These are phyloP conservation scores for Leccinum pachyderme DNA, from an alignment of 1,284 basidiomycete genomes.

Conservation along the genomic window DNA sequence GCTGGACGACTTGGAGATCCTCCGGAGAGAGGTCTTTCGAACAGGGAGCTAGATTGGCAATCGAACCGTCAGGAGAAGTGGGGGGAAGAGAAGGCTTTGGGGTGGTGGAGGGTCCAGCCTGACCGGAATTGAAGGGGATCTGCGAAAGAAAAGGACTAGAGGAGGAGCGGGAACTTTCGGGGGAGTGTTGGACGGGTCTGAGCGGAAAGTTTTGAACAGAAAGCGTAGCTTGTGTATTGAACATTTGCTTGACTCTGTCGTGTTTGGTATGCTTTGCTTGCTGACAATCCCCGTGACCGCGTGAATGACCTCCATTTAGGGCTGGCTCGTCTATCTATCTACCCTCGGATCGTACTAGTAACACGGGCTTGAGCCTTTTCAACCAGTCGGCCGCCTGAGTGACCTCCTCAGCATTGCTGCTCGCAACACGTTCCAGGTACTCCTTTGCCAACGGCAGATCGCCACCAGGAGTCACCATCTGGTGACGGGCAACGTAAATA, in stretches of 20 bases:
- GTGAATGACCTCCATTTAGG: constrained; percentile 38
- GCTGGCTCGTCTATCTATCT: constrained; percentile 30
- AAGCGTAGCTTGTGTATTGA: constrained; percentile 44
- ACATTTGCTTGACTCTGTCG: constrained; percentile 60
- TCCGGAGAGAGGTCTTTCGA: constrained; percentile 29
- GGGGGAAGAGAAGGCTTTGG: constrained; percentile 30
- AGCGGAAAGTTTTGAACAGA: constrained; percentile 33
- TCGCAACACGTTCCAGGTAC: constrained; percentile 70
- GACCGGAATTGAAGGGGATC: constrained; percentile 21
- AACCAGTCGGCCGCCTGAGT: constrained; percentile 60
- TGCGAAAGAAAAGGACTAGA: constrained; percentile 7
- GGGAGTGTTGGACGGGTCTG: constrained; percentile 14
- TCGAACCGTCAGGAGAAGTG: constrained; percentile 10
- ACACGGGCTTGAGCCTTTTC: constrained; percentile 48
- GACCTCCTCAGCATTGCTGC: constrained; percentile 76
- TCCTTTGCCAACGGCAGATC: constrained; percentile 61
- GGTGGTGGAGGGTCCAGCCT: constrained; percentile 6
- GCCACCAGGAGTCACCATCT: constrained; percentile 59
- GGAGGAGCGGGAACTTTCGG: constrained; percentile 2
- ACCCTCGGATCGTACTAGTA: constrained; percentile 22
- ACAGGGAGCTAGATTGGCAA: constrained; percentile 9
- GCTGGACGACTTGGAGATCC: constrained; percentile 40
- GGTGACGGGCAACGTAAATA: constrained; percentile 77
- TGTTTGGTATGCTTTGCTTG: constrained; percentile 49
- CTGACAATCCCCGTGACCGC: constrained; percentile 43